Base-by-base conservation (phyloP, 352 stramenopile species). In the Phytophthora fragariae region DNA sequence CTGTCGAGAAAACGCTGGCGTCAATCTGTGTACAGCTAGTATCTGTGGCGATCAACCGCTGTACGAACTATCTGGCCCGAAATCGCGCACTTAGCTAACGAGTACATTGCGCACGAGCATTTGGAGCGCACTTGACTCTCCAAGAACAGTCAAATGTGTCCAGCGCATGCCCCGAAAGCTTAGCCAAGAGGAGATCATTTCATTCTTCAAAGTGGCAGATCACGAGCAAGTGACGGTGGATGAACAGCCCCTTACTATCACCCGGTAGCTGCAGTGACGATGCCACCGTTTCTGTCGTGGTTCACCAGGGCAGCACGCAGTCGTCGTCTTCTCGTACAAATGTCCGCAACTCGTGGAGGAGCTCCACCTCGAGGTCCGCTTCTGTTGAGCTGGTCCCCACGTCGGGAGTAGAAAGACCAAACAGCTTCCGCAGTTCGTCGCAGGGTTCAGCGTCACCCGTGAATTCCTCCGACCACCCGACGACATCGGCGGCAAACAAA, bases 351-450 rank as follows among this genome's bases (percentile, higher is more conserved):
- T 65, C 41, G 5, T 65, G 44, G 58, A 52, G 58, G 17, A 44
- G 21, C 27, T 47, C 58, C 12, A 17, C 58, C 14, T 57, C 58
- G 10, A 65, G 15, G 7, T 29, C 47, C 47, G 29, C 19, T 31
- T 6, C 47, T 17, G 47, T 1, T 31, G n/a, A n/a, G 9, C 47
- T 31, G 19, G 17, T 15, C 11, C 19, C 47, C 21, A 53, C 14
- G 35, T 21, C 19, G 39, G 14, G 57, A 21, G 57, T 49, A 19
- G 41, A 52, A 17, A 52, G 44, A 24, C 17, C 58, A 12, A 63
- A 63, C 21, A 63, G 57, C 37, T 63, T 63, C 19, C 35, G 57
- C 14, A 63, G 57, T 17, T 50, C 57, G 3, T 63, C 57, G 1
- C 12, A 27, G 14, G 37, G n/a, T 31, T 49, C 55, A 14, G 11